Percentiles rank a stretch among this genome's conserved stretches.
These are phyloP conservation scores for Lachancea meyersii DNA, from an alignment of 805 yeast genomes.

Conservation along the genomic window DNA sequence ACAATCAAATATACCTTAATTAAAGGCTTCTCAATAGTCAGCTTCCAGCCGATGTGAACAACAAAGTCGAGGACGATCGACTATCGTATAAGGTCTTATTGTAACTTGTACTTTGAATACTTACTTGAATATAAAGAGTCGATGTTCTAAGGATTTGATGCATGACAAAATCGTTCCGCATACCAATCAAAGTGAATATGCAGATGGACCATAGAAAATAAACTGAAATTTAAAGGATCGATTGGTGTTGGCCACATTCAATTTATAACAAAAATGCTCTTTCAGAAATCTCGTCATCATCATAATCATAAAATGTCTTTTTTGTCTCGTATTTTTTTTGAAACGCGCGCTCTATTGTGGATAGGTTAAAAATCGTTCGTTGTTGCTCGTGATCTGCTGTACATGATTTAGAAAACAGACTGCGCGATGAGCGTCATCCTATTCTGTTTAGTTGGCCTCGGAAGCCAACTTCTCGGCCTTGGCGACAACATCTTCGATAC, in stretches of 20 bases:
- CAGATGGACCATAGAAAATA: constrained; percentile 2
- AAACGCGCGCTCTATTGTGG: constrained; percentile 4
- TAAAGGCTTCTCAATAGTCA: too few species aligned
- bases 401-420: neutral
- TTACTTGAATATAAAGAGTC: constrained; percentile 9
- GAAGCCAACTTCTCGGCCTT: constrained; percentile 99
- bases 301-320: constrained; percentile 11
- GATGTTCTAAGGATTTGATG: constrained; percentile 8
- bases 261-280: constrained; percentile 6
- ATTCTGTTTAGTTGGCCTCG: constrained; percentile 57
- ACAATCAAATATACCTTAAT: neutral
- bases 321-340: neutral
- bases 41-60: too few species aligned
- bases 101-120: constrained; percentile 7
- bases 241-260: constrained; percentile 3
- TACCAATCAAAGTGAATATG: neutral
- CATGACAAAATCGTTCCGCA: constrained; percentile 3
- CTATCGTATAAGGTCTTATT: constrained; percentile 1
- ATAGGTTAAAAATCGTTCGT: neutral
- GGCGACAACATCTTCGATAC: constrained; percentile 96
- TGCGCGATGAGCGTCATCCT: neutral
- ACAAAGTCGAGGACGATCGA: too few species aligned
- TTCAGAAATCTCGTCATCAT: constrained; percentile 11
- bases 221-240: neutral
- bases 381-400: constrained; percentile 5